Conservation (phyloP, 2,329 filamentous ascomycete species). For the Monilinia laxa region DNA sequence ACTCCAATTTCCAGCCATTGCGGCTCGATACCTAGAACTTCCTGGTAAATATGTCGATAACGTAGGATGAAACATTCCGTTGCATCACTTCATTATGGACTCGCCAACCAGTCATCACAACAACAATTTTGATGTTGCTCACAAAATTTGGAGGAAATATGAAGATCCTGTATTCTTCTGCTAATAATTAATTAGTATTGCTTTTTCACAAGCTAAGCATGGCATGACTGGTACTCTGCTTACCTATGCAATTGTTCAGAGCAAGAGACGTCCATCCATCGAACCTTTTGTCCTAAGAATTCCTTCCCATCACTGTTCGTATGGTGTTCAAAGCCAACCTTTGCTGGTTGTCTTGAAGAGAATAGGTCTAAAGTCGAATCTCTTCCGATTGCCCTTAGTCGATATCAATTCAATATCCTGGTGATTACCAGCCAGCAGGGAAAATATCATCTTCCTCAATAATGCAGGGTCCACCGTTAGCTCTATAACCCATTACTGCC, state of each 20-base stretch:
- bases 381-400: too few species aligned
- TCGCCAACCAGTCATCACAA: not conserved
- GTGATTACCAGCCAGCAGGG: not conserved
- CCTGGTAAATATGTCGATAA: not conserved
- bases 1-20: not conserved
- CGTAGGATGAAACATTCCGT: not conserved
- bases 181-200: not conserved
- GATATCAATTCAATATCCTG: not conserved
- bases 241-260: too few species aligned
- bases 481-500: not conserved
- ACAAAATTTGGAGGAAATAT: too few species aligned
- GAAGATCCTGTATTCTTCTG: conserved; percentile 1
- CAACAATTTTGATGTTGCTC: not conserved
- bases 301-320: not conserved
- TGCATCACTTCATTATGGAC: not conserved
- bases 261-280: too few species aligned
- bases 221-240: too few species aligned
- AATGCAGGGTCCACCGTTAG: too few species aligned
- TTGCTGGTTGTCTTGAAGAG: not conserved
- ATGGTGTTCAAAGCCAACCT: not conserved
- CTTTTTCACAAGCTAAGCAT: not conserved
- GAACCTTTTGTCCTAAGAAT: not conserved
- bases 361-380: too few species aligned
- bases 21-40: not conserved
- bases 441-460: not conserved